A percentile compares a stretch with the other conserved stretches of the same genome.
These are phyloP conservation scores for Zygosaccharomyces bisporus DNA, from an alignment of 805 yeast genomes.

Conservation along the genomic window DNA sequence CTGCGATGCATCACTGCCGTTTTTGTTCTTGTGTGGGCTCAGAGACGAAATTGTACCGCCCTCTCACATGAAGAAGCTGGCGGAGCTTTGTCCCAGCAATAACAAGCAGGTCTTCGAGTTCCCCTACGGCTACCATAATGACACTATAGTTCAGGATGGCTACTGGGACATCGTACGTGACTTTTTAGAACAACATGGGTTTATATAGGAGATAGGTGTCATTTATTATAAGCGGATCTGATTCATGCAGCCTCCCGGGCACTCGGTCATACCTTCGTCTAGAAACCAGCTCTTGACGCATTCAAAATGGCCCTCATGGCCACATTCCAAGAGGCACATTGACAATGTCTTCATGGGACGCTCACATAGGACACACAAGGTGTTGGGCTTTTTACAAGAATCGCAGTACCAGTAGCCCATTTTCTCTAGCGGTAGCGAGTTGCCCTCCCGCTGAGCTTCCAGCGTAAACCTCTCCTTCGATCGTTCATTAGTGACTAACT, in stretches of 20 bases:
- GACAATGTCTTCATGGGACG: slow-evolving; percentile 72
- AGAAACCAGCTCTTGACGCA: slow-evolving; percentile 79
- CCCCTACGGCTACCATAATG: slow-evolving; percentile 71
- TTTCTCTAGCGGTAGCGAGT: slow-evolving; percentile 34
- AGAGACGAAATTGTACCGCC: slow-evolving; percentile 93
- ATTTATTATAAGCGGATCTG: slow-evolving; percentile 7
- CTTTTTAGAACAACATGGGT: slow-evolving; percentile 46
- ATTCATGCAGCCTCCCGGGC: slow-evolving; percentile 66
- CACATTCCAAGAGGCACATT: slow-evolving; percentile 63
- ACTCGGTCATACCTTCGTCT: slow-evolving; percentile 57
- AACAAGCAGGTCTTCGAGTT: slow-evolving; percentile 53
- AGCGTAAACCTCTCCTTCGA: slow-evolving; percentile 40
- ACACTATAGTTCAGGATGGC: slow-evolving; percentile 66
- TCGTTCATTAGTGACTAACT: slow-evolving; percentile 55
- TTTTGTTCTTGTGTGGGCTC: slow-evolving; percentile 66
- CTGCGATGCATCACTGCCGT: slow-evolving; percentile 55
- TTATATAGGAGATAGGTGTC: slow-evolving; percentile 6
- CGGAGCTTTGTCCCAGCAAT: slow-evolving; percentile 46
- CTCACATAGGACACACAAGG: slow-evolving; percentile 73
- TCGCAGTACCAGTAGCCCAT: slow-evolving; percentile 88
- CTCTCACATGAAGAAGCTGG: slow-evolving; percentile 63
- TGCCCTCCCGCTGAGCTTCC: slow-evolving; percentile 26
- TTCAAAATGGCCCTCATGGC: slow-evolving; percentile 81
- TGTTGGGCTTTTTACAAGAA: slow-evolving; percentile 55
- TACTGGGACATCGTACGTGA: slow-evolving; percentile 71